phyloP scores from a whole-genome alignment of 2,329 filamentous ascomycete genomes.

The Calycina herbarum region DNA sequence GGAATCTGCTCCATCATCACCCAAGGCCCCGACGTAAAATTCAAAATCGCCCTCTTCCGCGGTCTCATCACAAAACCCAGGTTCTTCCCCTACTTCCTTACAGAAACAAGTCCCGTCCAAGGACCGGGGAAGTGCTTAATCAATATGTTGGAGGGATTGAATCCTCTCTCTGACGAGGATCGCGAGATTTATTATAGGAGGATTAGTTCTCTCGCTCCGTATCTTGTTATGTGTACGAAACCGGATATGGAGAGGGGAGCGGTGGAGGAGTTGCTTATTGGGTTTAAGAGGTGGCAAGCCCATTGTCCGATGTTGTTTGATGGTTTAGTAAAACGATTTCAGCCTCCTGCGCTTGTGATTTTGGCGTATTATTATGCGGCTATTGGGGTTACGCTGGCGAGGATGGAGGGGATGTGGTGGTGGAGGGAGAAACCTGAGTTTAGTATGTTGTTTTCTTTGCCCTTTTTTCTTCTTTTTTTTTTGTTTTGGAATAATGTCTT shows the following conservation, averaged over 20 bases:
- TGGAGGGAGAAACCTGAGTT: conserved; percentile 27
- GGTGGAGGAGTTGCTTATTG: conserved; percentile 19
- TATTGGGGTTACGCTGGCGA: conserved; percentile 17
- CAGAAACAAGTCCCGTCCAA: conserved; percentile 12
- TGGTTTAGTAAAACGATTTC: conserved; percentile 17
- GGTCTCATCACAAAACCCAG: conserved; percentile 10
- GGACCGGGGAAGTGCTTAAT: conserved; percentile 21
- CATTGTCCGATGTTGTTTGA: conserved; percentile 21
- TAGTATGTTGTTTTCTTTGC: conserved; percentile 6
- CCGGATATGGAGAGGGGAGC: conserved; percentile 11
- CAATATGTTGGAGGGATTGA: conserved; percentile 12
- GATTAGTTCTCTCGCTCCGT: conserved; percentile 17
- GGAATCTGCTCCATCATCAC: conserved; percentile 22
- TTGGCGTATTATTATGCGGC: conserved; percentile 28
- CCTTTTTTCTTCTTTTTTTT: background rate
- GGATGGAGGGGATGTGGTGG: conserved; percentile 21
- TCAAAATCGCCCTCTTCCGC: conserved; percentile 14
- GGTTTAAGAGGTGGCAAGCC: conserved; percentile 26
- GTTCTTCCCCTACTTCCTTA: conserved; percentile 15
- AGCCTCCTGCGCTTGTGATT: conserved; percentile 24
- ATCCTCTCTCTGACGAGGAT: conserved; percentile 2
- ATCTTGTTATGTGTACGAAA: conserved; percentile 14
- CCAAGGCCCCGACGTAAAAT: conserved; percentile 7
- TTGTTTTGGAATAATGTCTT: background rate
- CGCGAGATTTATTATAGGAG: conserved; percentile 18